Evolutionary conservation across 208 protist genomes (phyloP).

Genomic region (Histomonas meleagridis): DNA sequence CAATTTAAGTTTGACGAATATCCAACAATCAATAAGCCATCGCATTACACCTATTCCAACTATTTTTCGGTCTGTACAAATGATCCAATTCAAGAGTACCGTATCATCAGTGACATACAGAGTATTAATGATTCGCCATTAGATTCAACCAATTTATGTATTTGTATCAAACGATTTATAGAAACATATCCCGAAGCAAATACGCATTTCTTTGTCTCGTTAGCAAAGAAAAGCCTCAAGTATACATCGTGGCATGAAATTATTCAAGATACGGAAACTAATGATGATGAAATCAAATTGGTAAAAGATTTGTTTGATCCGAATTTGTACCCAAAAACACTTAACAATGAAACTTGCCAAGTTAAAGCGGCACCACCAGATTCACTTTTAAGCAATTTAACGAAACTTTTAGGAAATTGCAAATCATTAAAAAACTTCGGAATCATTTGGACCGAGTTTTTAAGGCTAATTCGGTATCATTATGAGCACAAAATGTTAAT

Average conservation of each 20-base stretch:
- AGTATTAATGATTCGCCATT: neutral
- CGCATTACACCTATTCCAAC: neutral
- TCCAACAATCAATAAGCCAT: neutral
- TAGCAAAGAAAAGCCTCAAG: too few relatives aligned
- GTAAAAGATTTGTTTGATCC: too few relatives aligned
- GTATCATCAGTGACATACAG: neutral
- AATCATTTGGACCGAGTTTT: neutral
- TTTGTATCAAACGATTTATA: neutral
- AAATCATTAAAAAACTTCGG: neutral
- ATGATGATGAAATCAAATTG: too few relatives aligned
- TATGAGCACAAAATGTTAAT: neutral
- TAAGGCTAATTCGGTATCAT: neutral
- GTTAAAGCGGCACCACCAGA: neutral
- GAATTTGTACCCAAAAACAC: too few relatives aligned
- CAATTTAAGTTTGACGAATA: neutral
- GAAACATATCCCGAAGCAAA: neutral
- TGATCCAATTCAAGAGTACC: neutral
- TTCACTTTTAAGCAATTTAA: neutral
- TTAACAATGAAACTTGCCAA: too few relatives aligned
- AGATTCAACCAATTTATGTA: neutral
- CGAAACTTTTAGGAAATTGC: neutral
- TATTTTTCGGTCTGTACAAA: neutral
- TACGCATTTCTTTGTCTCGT: neutral
- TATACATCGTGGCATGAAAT: too few relatives aligned
- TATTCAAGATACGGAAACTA: too few relatives aligned